These are phyloP conservation scores for Allium fistulosum DNA, from an alignment of 106 monocot species.

Conservation along the genomic window DNA sequence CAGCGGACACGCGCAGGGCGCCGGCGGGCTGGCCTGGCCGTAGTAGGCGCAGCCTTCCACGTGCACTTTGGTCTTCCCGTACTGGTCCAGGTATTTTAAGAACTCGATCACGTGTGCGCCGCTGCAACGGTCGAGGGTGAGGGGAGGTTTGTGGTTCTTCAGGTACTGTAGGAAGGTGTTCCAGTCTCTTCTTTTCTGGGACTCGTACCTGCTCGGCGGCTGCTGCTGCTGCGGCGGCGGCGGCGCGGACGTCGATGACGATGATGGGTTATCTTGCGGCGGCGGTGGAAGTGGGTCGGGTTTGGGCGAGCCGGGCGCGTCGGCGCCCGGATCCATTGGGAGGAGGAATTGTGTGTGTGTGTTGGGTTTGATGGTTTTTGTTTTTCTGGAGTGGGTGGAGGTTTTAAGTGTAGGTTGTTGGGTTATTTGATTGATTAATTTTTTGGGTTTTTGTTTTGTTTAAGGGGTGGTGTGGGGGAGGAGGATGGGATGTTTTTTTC, in stretches of 20 bases:
- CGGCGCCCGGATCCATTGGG: slow-evolving; percentile 8
- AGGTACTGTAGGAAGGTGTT: slow-evolving; percentile 61
- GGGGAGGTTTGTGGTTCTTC: slow-evolving; percentile 47
- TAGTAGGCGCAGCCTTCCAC: slow-evolving; percentile 29
- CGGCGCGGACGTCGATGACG: background rate
- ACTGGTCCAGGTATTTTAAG: slow-evolving; percentile 23
- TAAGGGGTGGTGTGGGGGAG: too few relatives aligned
- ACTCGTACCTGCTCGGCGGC: slow-evolving; percentile 45
- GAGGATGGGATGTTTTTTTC: too few relatives aligned
- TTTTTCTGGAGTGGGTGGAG: background rate
- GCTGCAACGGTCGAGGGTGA: slow-evolving; percentile 34
- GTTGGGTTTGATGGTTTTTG: background rate
- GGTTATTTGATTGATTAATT: too few relatives aligned
- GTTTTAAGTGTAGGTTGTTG: background rate
- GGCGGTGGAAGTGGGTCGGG: background rate
- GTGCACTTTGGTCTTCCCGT: slow-evolving; percentile 21
- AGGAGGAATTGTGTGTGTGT: background rate
- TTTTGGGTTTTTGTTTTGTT: too few relatives aligned
- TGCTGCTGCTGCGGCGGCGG: slow-evolving; percentile 4
- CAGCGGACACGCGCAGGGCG: slow-evolving; percentile 42
- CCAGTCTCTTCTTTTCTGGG: slow-evolving; percentile 62
- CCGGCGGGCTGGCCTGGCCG: slow-evolving; percentile 39
- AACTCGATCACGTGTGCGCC: slow-evolving; percentile 22
- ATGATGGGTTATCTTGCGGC: background rate
- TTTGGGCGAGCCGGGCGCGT: background rate